Conservation (phyloP, 2,329 filamentous ascomycete genomes). For the Alternaria metachromatica region DNA sequence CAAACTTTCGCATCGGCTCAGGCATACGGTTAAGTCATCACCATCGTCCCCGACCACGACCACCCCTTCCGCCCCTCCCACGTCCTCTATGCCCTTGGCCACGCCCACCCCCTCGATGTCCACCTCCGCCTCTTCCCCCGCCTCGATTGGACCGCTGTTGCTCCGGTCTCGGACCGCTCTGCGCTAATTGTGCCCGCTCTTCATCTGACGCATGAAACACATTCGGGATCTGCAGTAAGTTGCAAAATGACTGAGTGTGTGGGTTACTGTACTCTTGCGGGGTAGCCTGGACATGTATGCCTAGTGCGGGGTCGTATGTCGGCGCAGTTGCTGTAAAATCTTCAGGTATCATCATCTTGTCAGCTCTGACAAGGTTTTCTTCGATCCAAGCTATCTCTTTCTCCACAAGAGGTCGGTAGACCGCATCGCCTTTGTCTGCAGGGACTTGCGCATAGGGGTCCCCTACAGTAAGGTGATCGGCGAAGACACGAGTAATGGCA, state of each 20-base stretch:
- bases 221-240: slow-evolving; percentile 77
- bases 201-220: slow-evolving; percentile 75
- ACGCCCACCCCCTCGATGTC: slow-evolving; percentile 34
- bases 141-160: slow-evolving; percentile 36
- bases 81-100: slow-evolving; percentile 25
- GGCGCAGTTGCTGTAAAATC: slow-evolving; percentile 83
- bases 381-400: slow-evolving; percentile 80
- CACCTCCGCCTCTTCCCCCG: slow-evolving; percentile 37
- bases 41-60: slow-evolving; percentile 36
- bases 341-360: slow-evolving; percentile 72
- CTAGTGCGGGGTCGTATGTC: slow-evolving; percentile 65
- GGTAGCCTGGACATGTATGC: slow-evolving; percentile 66
- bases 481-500: slow-evolving; percentile 85
- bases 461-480: slow-evolving; percentile 61
- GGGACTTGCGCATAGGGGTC: slow-evolving; percentile 64
- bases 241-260: slow-evolving; percentile 83
- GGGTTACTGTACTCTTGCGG: slow-evolving; percentile 85
- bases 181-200: slow-evolving; percentile 58
- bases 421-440: slow-evolving; percentile 69
- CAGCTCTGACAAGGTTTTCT: slow-evolving; percentile 69
- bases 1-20: background rate
- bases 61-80: slow-evolving; percentile 21
- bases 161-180: slow-evolving; percentile 38
- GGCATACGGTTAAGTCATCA: slow-evolving; percentile 18
- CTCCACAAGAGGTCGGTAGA: slow-evolving; percentile 72